Conservation (phyloP, 2,329 filamentous ascomycete genomes). For the Aspergillus udagawae region DNA sequence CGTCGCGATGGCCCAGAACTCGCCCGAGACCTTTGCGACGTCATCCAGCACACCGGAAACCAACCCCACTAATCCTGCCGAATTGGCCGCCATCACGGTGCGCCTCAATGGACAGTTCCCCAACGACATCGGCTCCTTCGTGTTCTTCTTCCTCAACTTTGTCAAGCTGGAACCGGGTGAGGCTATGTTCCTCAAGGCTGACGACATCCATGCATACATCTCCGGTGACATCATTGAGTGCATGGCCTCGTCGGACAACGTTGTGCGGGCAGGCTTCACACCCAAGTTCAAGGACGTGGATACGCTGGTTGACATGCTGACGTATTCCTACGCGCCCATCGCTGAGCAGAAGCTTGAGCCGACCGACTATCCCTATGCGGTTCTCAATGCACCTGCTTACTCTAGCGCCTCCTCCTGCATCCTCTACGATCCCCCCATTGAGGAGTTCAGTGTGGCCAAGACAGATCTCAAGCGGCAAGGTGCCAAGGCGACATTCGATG, state of each 20-base stretch:
- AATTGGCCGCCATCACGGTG: constrained; percentile 71
- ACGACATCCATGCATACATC: constrained; percentile 92
- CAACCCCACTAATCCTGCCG: constrained; percentile 44
- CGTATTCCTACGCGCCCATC: constrained; percentile 92
- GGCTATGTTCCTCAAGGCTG: constrained; percentile 91
- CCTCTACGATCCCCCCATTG: constrained; percentile 92
- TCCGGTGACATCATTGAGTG: constrained; percentile 87
- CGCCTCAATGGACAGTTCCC: constrained; percentile 82
- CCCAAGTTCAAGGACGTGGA: constrained; percentile 97
- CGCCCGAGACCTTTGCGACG: constrained; percentile 69
- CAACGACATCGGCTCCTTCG: constrained; percentile 85
- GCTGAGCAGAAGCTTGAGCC: constrained; percentile 91
- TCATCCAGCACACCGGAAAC: constrained; percentile 29
- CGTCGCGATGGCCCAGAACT: constrained; percentile 64
- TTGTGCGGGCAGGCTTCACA: constrained; percentile 93
- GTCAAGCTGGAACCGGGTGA: constrained; percentile 84
- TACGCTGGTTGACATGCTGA: constrained; percentile 85
- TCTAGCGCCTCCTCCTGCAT: constrained; percentile 66
- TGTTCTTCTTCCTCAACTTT: constrained; percentile 96
- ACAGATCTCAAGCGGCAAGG: constrained; percentile 66
- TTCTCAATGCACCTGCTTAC: constrained; percentile 77
- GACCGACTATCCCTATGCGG: constrained; percentile 77
- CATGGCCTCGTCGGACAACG: constrained; percentile 98
- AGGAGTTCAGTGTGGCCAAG: constrained; percentile 89
- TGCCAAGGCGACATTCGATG: constrained; percentile 83